phyloP scores from a whole-genome alignment of 2,329 filamentous ascomycete genomes.

The Diplocarpon rosae region DNA sequence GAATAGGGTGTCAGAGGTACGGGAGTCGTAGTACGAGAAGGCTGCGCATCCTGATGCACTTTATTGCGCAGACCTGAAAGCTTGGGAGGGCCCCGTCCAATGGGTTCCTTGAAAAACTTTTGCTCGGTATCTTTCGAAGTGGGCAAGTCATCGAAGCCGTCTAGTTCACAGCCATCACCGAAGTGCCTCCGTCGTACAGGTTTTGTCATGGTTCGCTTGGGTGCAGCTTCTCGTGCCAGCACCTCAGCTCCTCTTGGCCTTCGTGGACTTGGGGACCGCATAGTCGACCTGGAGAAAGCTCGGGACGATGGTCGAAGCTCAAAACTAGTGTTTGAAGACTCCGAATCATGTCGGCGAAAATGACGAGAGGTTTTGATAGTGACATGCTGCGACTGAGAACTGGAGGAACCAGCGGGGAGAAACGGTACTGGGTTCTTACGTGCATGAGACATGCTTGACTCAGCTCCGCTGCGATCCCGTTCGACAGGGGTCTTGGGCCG shows the following conservation, averaged over 20 bases:
- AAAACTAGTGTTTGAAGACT: slow-evolving; percentile 48
- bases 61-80: slow-evolving; percentile 43
- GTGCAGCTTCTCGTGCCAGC: slow-evolving; percentile 34
- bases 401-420: slow-evolving; percentile 63
- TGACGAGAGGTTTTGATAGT: slow-evolving; percentile 58
- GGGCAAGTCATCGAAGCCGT: slow-evolving; percentile 87
- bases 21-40: slow-evolving; percentile 42
- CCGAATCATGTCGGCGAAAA: slow-evolving; percentile 75
- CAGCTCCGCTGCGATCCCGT: slow-evolving; percentile 32
- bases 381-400: slow-evolving; percentile 67
- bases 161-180: slow-evolving; percentile 85
- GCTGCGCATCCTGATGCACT: slow-evolving; percentile 42
- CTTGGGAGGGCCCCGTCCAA: slow-evolving; percentile 57
- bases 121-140: slow-evolving; percentile 76
- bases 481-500: slow-evolving; percentile 66
- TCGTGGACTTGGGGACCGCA: slow-evolving; percentile 46
- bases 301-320: slow-evolving; percentile 48
- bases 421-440: slow-evolving; percentile 62
- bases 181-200: slow-evolving; percentile 63
- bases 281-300: slow-evolving; percentile 44
- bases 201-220: slow-evolving; percentile 63
- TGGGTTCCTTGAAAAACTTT: slow-evolving; percentile 70
- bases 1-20: slow-evolving; percentile 47
- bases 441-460: slow-evolving; percentile 41
- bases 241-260: slow-evolving; percentile 33